These are phyloP conservation scores for Allium fistulosum DNA, from an alignment of 106 monocot species.

Conservation along the genomic window DNA sequence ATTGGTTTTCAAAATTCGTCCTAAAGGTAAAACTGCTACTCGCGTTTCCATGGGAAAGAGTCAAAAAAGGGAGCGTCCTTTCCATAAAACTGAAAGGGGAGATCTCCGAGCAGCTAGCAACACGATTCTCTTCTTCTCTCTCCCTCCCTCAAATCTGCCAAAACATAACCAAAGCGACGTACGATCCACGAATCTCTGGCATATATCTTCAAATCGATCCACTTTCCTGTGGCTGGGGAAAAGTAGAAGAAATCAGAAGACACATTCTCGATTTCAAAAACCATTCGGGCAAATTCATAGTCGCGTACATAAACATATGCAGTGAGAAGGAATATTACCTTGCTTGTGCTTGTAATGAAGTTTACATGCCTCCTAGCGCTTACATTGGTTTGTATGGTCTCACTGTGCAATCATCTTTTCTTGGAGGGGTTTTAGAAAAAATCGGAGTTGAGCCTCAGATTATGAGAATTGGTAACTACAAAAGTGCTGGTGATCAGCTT, in stretches of 20 bases:
- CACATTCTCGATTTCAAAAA: constrained; percentile 74
- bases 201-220: constrained; percentile 94
- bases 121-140: constrained; percentile 56
- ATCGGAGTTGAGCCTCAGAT: constrained; percentile 84
- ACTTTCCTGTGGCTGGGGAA: constrained; percentile 92
- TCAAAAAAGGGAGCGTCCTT: constrained; percentile 91
- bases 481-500: constrained; percentile 84
- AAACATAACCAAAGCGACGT: constrained; percentile 79
- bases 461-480: constrained; percentile 82
- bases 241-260: constrained; percentile 90
- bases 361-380: constrained; percentile 84
- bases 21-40: constrained; percentile 76
- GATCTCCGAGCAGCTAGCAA: constrained; percentile 73
- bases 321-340: constrained; percentile 96
- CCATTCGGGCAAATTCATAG: constrained; percentile 67
- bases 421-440: constrained; percentile 87
- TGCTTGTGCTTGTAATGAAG: constrained; percentile 86
- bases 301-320: constrained; percentile 73
- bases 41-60: constrained; percentile 86
- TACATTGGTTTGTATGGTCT: constrained; percentile 82
- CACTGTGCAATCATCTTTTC: constrained; percentile 68
- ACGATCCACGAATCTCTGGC: constrained; percentile 93
- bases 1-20: constrained; percentile 46
- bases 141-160: constrained; percentile 96
- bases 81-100: constrained; percentile 75